phyloP scores from a whole-genome alignment of 2,329 filamentous ascomycete species.

The Fusarium globosum region DNA sequence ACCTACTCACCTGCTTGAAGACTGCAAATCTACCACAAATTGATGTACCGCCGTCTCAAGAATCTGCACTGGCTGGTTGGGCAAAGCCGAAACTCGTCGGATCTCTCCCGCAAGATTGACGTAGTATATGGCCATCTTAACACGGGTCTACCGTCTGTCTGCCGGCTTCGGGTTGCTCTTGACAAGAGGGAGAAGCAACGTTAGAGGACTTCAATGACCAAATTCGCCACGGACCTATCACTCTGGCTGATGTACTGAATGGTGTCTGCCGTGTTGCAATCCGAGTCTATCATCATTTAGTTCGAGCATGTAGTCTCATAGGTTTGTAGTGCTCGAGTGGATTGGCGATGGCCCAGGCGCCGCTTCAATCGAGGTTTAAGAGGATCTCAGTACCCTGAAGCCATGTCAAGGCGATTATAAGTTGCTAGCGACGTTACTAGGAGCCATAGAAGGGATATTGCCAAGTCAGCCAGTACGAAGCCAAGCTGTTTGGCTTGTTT shows the following conservation, averaged over 20 bases:
- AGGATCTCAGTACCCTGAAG: rapidly evolving
- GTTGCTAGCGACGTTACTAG: too few species aligned
- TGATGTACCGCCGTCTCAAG: neutral
- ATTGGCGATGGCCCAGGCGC: neutral
- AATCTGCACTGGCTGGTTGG: neutral
- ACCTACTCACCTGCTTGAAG: neutral
- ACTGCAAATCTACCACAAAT: neutral
- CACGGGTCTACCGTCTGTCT: neutral
- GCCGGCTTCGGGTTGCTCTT: neutral
- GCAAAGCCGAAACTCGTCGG: rapidly evolving
- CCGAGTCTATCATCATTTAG: rapidly evolving
- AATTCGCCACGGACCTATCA: rapidly evolving
- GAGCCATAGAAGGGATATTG: rapidly evolving
- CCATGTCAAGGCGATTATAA: rapidly evolving
- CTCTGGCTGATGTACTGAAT: rapidly evolving
- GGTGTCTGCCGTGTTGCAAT: rapidly evolving
- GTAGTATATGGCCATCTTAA: neutral
- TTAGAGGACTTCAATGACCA: neutral
- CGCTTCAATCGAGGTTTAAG: rapidly evolving
- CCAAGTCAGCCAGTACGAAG: rapidly evolving
- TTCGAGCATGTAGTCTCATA: neutral
- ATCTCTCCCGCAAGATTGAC: rapidly evolving
- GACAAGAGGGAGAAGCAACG: neutral
- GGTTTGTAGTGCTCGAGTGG: neutral
- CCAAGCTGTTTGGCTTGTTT: rapidly evolving